Base-by-base conservation (phyloP, 2,329 filamentous ascomycete genomes). In the Cladosporium austrohemisphaericum region DNA sequence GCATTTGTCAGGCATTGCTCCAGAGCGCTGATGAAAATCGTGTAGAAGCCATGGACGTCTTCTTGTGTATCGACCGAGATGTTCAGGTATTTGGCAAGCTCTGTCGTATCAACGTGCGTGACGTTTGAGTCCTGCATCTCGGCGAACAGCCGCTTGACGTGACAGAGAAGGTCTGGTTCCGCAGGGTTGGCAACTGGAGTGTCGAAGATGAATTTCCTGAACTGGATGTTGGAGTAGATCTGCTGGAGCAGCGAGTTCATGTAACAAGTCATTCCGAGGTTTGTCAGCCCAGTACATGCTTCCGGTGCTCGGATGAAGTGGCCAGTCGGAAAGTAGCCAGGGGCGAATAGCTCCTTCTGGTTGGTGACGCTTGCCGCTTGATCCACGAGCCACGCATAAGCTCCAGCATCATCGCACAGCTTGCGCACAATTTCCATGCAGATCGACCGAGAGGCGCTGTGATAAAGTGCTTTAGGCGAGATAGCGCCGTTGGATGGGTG, bases 1-100 rank as follows among this genome's bases (percentile, higher is more conserved):
- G 75, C 68, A 8, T 79, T 77, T 14, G 78, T 68, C 56, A 97
- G 81, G 61, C 95, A 88, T 7, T 81, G 80, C 64, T 98, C 94
- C 80, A 90, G 90, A 20, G 90, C 81, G 66, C 95, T 90, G 60
- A 97, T 93, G 0, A 98, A 77, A 4, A 95, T 77, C 61, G 93
- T 95, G 72, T 94, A 97, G 65, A 97, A 98, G 65, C 96, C 91
- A 59, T 97, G 93, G 4, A 96, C 93, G 64, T 98, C 93, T 88
- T 98, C 97, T 67, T 98, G 93, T 52, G 87, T 82, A 49, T 84
- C 82, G 20, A 94, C 84, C 66, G 97, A 90, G 55, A 98, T 94
- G 13, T 80, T 76, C 60, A 97, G 88, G 32, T 82, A 84, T 26
- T 76, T 76, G 11, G 93, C 86, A 54, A 94, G 83, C 1, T 75